Percentiles rank a stretch among this genome's conserved stretches.
Conservation (phyloP, 2,329 filamentous ascomycete genomes). For the Penicillium sp. region DNA sequence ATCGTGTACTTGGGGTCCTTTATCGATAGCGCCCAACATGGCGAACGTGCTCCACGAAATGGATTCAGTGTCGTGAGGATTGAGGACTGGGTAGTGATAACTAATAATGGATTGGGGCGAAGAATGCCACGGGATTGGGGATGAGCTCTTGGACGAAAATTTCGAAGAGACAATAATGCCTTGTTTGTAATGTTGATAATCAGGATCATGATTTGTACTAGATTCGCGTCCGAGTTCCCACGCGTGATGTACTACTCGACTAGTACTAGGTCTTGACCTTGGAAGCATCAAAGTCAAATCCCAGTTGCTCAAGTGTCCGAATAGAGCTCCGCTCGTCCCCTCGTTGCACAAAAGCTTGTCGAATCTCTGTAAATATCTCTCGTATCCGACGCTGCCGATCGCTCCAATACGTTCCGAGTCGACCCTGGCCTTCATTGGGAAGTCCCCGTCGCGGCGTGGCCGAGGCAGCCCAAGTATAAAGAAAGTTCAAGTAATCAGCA, state of each 20-base stretch:
- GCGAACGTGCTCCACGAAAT: no score
- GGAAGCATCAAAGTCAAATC: conserved; percentile 53
- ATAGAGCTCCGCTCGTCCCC: conserved; percentile 55
- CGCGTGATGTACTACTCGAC: background rate
- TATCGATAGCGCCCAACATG: background rate
- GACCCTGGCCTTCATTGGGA: conserved; percentile 49
- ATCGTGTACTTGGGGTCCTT: conserved; percentile 7
- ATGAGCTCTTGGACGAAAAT: no score
- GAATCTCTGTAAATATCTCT: conserved; percentile 60
- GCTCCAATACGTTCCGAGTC: conserved; percentile 66
- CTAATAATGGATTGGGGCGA: no score
- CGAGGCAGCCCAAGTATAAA: conserved; percentile 39
- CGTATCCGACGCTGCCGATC: conserved; percentile 67
- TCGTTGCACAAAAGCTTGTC: conserved; percentile 61
- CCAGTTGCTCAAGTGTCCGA: conserved; percentile 64
- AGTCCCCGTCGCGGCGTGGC: conserved; percentile 35
- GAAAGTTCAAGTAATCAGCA: conserved; percentile 41
- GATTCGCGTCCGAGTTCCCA: background rate
- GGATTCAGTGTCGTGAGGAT: no score
- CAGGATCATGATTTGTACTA: background rate
- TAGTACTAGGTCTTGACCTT: conserved; percentile 7
- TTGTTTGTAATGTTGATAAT: no score
- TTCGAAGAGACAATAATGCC: no score
- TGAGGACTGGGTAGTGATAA: no score
- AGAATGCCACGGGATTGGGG: no score